Conservation (phyloP, 2,329 filamentous ascomycete species). For the Eutypa lata region DNA sequence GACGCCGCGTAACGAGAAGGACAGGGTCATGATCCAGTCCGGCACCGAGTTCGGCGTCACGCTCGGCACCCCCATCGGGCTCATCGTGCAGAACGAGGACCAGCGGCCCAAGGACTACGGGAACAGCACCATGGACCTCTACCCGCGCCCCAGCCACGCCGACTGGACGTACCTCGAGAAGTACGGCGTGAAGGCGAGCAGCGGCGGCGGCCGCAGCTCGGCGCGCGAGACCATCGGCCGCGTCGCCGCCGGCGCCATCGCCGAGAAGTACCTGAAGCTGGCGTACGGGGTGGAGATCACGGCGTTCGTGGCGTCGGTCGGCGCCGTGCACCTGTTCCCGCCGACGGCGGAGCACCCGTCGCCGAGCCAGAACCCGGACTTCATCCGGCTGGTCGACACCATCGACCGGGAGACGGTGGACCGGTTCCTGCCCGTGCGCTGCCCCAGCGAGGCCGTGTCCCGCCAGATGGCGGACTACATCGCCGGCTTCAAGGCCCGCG, state of each 20-base stretch:
- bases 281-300: slow-evolving; percentile 87
- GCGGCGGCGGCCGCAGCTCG: slow-evolving; percentile 83
- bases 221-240: slow-evolving; percentile 94
- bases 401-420: slow-evolving; percentile 78
- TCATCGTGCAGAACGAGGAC: slow-evolving; percentile 88
- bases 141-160: slow-evolving; percentile 87
- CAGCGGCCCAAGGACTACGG: slow-evolving; percentile 91
- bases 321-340: slow-evolving; percentile 73
- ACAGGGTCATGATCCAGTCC: slow-evolving; percentile 86
- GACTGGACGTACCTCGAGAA: slow-evolving; percentile 98
- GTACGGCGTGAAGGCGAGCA: slow-evolving; percentile 90
- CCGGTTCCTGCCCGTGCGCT: slow-evolving; percentile 79
- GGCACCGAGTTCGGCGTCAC: slow-evolving; percentile 89
- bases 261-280: slow-evolving; percentile 83
- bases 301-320: slow-evolving; percentile 84
- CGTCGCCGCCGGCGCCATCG: slow-evolving; percentile 87
- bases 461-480: slow-evolving; percentile 77
- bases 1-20: slow-evolving; percentile 90
- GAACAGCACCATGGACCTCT: slow-evolving; percentile 83
- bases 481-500: slow-evolving; percentile 69
- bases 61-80: slow-evolving; percentile 83
- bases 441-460: slow-evolving; percentile 65
- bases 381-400: slow-evolving; percentile 68
- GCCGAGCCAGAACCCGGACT: slow-evolving; percentile 72
- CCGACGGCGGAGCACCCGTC: slow-evolving; percentile 65